phyloP scores from a whole-genome alignment of 371 early-diverging fungal species.

The Mucor velutinosus region DNA sequence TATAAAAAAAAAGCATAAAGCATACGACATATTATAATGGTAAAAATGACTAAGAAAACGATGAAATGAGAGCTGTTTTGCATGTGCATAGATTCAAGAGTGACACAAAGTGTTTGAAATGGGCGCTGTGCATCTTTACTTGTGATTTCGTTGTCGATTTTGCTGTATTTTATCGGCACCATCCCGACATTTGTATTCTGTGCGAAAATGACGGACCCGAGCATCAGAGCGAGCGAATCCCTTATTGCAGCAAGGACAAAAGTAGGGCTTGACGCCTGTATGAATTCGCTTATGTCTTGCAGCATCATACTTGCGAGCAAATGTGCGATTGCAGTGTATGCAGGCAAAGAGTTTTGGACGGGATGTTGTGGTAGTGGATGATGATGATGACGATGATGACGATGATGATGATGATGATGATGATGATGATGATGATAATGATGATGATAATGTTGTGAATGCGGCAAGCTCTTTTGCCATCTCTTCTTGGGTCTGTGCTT shows the following conservation, averaged over 20 bases:
- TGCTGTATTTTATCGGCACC: slow-evolving; percentile 11
- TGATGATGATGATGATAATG: not conserved
- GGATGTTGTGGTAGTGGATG: not conserved
- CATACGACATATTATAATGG: not conserved
- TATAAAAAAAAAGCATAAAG: slow-evolving; percentile 3
- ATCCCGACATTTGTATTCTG: slow-evolving; percentile 40
- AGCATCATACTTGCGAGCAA: slow-evolving; percentile 50
- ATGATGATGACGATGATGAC: not conserved
- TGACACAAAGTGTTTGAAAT: not conserved
- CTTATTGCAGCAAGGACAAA: slow-evolving; percentile 60
- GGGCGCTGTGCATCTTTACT: not conserved
- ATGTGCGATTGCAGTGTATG: slow-evolving; percentile 11
- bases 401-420: not conserved
- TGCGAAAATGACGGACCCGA: slow-evolving; percentile 55
- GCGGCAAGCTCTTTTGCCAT: not conserved
- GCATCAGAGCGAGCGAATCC: slow-evolving; percentile 71
- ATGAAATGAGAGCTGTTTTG: not conserved
- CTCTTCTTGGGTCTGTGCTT: not conserved
- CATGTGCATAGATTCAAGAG: not conserved
- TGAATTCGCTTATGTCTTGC: slow-evolving; percentile 56
- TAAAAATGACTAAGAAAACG: not conserved
- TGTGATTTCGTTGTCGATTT: not conserved
- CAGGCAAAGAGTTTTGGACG: slow-evolving; percentile 5
- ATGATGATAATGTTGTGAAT: not conserved
- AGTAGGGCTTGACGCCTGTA: slow-evolving; percentile 64